Evolutionary conservation across 108 stramenopile species (phyloP), one percentile per base, ranked within the genome.

Genomic region (Cyclotella baltica): DNA sequence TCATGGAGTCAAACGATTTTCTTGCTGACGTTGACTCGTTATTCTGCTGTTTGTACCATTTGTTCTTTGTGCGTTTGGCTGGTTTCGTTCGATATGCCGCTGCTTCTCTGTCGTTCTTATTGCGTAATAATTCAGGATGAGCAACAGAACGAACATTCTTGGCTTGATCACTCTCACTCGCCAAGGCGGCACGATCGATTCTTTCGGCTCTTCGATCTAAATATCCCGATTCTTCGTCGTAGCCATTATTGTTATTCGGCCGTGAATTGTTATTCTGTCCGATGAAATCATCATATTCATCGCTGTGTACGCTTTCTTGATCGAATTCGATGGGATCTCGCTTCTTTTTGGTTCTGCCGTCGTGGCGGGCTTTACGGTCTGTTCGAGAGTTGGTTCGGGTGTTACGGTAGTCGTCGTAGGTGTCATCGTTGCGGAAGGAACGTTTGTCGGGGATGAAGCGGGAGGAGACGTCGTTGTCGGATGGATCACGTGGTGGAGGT

Each of bases 401-500:
- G 25, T 25, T 27, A 25, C 55, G 55, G 2, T 22, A 25, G 1
- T n/a, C n/a, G 25, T 27, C 55, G 11, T 23, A 23, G 13, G 10
- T 55, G 55, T 25, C 23, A 2, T 25, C 55, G 35, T 62, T 2
- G 30, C 30, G 31, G 35, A 23, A 55, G 55, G 25, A 10, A 35
- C 23, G 15, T 18, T 62, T 62, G 1, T n/a, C 35, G 19, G 61
- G 20, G 15, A 62, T 18, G 18, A 37, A 62, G 11, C 1, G 4
- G 28, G 61, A 33, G 31, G 61, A 33, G 30, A 18, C 18, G 34
- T 62, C 61, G 35, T 35, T 22, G 61, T 62, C 61, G 19, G 61
- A 62, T 37, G 61, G 61, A 34, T 62, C 61, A 19, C 61, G 61
- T 33, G 61, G 34, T 62, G 4, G 61, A 35, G 1, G 28, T n/a